Percentiles rank a stretch among this genome's conserved stretches.
phyloP scores from a whole-genome alignment of 2,329 filamentous ascomycete species.

The Calonectria hongkongensis region DNA sequence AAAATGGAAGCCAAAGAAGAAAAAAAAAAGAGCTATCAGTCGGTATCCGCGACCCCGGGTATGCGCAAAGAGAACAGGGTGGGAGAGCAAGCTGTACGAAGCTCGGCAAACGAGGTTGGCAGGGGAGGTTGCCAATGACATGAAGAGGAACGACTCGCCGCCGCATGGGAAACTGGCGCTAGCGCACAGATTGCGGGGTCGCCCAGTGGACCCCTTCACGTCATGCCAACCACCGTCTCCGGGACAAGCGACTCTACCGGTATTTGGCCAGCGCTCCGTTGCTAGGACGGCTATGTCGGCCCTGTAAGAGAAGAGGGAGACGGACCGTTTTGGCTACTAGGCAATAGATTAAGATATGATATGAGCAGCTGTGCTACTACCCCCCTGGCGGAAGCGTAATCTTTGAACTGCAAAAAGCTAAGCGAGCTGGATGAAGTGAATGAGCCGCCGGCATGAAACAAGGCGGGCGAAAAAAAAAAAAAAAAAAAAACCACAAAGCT shows the following conservation, averaged over 20 bases:
- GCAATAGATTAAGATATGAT: not conserved
- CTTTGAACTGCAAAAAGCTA: not conserved
- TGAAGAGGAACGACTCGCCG: conserved; percentile 18
- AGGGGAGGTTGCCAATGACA: conserved; percentile 15
- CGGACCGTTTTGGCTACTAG: not conserved
- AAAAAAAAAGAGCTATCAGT: conserved; percentile 15
- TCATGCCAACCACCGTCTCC: conserved; percentile 27
- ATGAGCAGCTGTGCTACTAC: too few species aligned
- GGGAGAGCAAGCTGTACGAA: not conserved
- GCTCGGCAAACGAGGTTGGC: conserved; percentile 24
- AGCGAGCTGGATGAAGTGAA: conserved; percentile 2
- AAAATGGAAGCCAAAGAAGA: not conserved
- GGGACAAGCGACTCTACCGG: not conserved
- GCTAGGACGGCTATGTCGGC: conserved; percentile 18
- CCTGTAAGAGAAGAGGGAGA: too few species aligned
- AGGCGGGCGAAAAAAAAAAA: not conserved
- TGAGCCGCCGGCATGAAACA: not conserved
- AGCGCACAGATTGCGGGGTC: conserved; percentile 28
- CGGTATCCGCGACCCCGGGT: conserved; percentile 15
- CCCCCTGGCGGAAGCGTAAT: too few species aligned
- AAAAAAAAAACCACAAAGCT: not conserved
- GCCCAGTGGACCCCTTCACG: conserved; percentile 31
- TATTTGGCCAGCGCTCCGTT: conserved; percentile 2
- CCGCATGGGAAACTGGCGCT: conserved; percentile 15
- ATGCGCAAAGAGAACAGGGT: not conserved